A percentile compares a stretch with the other conserved stretches of the same genome.
Conservation (phyloP, 2,329 filamentous ascomycete species). For the Amylocarpus encephaloides region DNA sequence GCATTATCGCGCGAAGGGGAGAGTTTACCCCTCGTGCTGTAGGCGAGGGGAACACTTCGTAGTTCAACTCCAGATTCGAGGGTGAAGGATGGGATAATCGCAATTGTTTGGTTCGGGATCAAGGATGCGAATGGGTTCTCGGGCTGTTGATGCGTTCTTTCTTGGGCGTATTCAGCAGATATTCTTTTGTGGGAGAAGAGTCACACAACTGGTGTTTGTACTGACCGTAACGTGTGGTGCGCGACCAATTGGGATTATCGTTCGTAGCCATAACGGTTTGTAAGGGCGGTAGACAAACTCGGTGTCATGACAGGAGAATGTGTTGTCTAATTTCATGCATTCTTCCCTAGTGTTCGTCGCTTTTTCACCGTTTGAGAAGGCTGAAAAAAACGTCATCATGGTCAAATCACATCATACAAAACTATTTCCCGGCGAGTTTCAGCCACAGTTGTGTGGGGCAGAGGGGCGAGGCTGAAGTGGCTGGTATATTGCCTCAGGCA, state of each 20-base stretch:
- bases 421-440: not conserved
- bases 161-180: conserved; percentile 47
- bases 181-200: conserved; percentile 33
- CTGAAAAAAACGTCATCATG: conserved; percentile 14
- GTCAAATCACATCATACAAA: conserved; percentile 9
- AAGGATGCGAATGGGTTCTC: conserved; percentile 87
- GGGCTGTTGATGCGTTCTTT: conserved; percentile 38
- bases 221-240: conserved; percentile 24
- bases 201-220: conserved; percentile 6
- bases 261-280: conserved; percentile 1
- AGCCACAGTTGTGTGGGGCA: not conserved
- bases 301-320: conserved; percentile 19
- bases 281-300: not conserved
- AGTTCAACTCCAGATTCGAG: conserved; percentile 88
- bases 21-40: conserved; percentile 58
- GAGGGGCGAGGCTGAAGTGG: not conserved
- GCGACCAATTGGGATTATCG: not conserved
- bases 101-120: conserved; percentile 83
- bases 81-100: conserved; percentile 79
- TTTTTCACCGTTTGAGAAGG: too few species aligned
- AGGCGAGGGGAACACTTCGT: conserved; percentile 66
- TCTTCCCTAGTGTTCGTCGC: too few species aligned
- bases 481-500: not conserved
- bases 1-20: conserved; percentile 55
- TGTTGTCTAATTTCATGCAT: too few species aligned